phyloP scores from a whole-genome alignment of 768 basidiomycete species.

The Auriscalpium microsporum region DNA sequence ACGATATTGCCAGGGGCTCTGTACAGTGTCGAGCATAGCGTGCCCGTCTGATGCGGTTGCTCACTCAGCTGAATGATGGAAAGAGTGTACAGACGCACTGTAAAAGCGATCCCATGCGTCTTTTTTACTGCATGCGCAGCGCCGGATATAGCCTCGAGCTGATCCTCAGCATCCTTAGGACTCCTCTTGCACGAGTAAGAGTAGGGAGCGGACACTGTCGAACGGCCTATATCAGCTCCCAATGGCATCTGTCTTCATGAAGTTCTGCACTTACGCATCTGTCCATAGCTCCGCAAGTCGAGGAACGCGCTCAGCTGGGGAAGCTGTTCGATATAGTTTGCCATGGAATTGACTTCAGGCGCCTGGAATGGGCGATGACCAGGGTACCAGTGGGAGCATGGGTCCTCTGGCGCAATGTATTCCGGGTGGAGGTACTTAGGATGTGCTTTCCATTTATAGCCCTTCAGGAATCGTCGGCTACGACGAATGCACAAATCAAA shows the following conservation, averaged over 20 bases:
- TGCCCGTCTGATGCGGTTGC: constrained; percentile 29
- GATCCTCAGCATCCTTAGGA: constrained; percentile 68
- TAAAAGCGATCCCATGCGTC: constrained; percentile 49
- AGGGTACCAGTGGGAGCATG: constrained; percentile 73
- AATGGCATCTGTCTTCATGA: neutral
- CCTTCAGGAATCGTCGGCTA: constrained; percentile 31
- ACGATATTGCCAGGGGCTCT: constrained; percentile 56
- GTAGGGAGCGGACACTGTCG: constrained; percentile 66
- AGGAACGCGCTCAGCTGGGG: constrained; percentile 55
- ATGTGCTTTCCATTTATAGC: constrained; percentile 59
- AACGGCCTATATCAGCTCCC: neutral
- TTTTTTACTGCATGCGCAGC: constrained; percentile 48
- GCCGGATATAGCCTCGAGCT: constrained; percentile 63
- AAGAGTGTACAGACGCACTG: constrained; percentile 24
- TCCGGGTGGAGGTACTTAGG: constrained; percentile 4
- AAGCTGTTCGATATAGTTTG: constrained; percentile 51
- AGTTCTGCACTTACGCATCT: constrained; percentile 45
- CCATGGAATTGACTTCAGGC: constrained; percentile 66
- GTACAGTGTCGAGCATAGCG: constrained; percentile 39
- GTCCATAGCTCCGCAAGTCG: constrained; percentile 76
- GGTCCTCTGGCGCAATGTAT: constrained; percentile 27
- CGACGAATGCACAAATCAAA: neutral
- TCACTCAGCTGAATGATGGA: neutral
- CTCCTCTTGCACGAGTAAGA: constrained; percentile 58
- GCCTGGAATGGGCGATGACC: constrained; percentile 70